Base-by-base conservation (phyloP, 2,329 filamentous ascomycete genomes). In the Zymoseptoria ardabiliae region DNA sequence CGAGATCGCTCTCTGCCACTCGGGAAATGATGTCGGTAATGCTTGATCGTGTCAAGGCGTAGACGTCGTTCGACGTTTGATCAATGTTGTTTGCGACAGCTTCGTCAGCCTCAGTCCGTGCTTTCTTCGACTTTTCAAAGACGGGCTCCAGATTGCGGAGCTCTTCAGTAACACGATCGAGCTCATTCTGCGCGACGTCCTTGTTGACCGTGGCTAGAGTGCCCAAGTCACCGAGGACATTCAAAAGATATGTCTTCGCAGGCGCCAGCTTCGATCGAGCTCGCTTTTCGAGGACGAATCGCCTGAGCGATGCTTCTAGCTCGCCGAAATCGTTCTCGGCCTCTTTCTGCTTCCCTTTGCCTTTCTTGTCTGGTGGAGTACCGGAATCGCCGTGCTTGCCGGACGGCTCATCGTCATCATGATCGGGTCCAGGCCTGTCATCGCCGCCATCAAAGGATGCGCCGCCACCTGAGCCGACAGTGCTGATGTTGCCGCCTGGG, bases 271-370 rank as follows among this genome's bases (percentile, higher is more conserved):
- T 99, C 8, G 94, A 97, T 28, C 91, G 85, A 53, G 94, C 91
- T 58, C 94, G 85, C 79, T 97, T 97, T 72, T 99, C 94, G 23
- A 99, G 81, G 7, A 99, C 94, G 67, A 99, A 99, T 51, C 92
- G 86, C 60, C 94, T 85, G 45, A 99, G 76, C 3, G 94, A 94
- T 65, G 90, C 85, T 74, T 99, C 94, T 4, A 99, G 81, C 56
- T 88, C 87, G 70, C 93, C 88, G 71, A 99, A 99, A 69, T 97
- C 92, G 60, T 87, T 85, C 10, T 92, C 81, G 75, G 95, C 95
- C 70, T 96, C 90, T 70, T 88, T 77, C 61, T 81, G 76, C 63
- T 81, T 88, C 58, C 88, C 90, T 71, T 96, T 96, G 53, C 85
- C 73, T 35, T 81, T 80, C 56, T 64, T 65, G 11, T 64, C 61